Conservation (phyloP, 805 yeast species). For the Brettanomyces naardenensis region DNA sequence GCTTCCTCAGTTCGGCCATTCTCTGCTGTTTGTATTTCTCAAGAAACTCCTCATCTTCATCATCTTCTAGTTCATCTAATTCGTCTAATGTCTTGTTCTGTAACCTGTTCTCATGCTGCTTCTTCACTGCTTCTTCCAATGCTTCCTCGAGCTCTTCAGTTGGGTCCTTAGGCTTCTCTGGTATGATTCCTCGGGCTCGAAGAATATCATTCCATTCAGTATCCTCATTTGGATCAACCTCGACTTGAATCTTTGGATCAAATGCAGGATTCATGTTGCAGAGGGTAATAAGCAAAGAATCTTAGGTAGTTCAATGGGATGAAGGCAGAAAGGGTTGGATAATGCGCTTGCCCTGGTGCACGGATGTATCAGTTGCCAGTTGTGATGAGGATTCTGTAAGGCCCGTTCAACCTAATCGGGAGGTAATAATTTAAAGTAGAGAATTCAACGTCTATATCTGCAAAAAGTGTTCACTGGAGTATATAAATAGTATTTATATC, state of each 20-base stretch:
- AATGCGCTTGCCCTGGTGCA: too few relatives aligned
- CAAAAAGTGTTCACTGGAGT: too few relatives aligned
- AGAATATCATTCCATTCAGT: constrained; percentile 98
- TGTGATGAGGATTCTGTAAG: too few relatives aligned
- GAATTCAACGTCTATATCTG: too few relatives aligned
- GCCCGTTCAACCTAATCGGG: too few relatives aligned
- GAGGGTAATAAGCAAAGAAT: too few relatives aligned
- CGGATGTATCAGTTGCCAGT: too few relatives aligned
- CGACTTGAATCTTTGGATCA: constrained; percentile 65
- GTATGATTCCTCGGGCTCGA: constrained; percentile 84
- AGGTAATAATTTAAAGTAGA: too few relatives aligned
- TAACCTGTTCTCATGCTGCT: constrained; percentile 76
- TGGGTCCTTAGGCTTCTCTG: constrained; percentile 85
- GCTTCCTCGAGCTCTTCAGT: constrained; percentile 83
- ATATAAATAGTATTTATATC: too few relatives aligned
- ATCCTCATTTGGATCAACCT: constrained; percentile 92
- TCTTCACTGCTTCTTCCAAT: constrained; percentile 68
- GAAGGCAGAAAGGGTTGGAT: too few relatives aligned
- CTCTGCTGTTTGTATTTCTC: constrained; percentile 71
- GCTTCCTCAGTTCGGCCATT: constrained; percentile 59
- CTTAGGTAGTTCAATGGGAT: too few relatives aligned
- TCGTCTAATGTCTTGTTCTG: constrained; percentile 75
- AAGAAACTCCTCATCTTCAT: constrained; percentile 87
- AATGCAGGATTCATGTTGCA: constrained; percentile 8
- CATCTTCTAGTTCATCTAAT: constrained; percentile 81